Base-by-base conservation (phyloP, 331 rosid species). In the Acacia concinna region DNA sequence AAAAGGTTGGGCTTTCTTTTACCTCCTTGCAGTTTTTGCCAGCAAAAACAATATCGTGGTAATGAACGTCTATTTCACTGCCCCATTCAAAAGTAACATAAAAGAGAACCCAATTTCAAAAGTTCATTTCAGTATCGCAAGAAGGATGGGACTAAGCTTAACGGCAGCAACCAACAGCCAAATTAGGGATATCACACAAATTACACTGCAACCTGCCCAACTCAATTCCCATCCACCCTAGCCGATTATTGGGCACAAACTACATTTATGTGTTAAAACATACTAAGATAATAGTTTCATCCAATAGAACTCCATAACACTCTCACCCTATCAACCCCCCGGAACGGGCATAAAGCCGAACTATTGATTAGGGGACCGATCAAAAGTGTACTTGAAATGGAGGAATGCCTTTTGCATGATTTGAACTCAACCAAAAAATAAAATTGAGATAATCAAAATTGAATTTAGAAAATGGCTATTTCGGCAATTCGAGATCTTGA, bases 401-500 rank as follows among this genome's bases (percentile, higher is more conserved):
- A 74, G 46, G 73, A 40, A 2, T 17, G 4, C 23, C 6, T 56
- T n/a, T 25, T 21, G 4, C 62, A 15, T 52, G 59, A 14, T 32
- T 71, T 11, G 52, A 75, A 57, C 60, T 59, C 65, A 52, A 52
- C 51, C 43, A 37, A 68, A 28, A 54, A 56, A 10, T 23, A 23
- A 56, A 56, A 27, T 38, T 28, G 44, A 8, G 63, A 68, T 9
- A 4, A 71, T 60, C 23, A 20, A 35, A 37, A 79, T 6, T 37
- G 8, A 31, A 68, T 30, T 41, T 2, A 60, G 25, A 21, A 74
- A 17, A 10, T 10, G 54, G 67, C 44, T 0, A 67, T 20, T 30
- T 31, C 28, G 62, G 68, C 38, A 47, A 77, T 8, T 69, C 63
- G 52, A 77, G 89, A 89, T 89, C 89, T 73, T 69, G 9, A 68